Conservation (phyloP, 495 filamentous ascomycete species). For the Rhypophila decipiens region DNA sequence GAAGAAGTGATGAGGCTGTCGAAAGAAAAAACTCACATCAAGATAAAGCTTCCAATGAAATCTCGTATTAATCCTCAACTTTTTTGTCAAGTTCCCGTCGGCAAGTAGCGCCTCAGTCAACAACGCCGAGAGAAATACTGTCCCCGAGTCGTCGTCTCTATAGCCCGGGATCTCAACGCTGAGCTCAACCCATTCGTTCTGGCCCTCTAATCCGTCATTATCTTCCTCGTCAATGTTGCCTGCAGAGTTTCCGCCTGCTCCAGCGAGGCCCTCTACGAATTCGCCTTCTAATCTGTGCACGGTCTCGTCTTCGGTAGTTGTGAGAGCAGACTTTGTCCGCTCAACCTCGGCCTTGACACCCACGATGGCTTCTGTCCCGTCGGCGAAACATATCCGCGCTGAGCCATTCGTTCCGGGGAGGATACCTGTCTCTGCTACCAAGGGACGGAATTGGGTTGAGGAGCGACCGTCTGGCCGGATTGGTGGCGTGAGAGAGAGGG, state of each 20-base stretch:
- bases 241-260: not conserved
- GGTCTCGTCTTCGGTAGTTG: slow-evolving; percentile 20
- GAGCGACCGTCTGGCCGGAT: slow-evolving; percentile 84
- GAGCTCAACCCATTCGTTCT: slow-evolving; percentile 71
- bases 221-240: slow-evolving; percentile 8
- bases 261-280: not conserved
- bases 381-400: slow-evolving; percentile 87
- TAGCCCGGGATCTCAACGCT: slow-evolving; percentile 79
- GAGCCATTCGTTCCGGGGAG: slow-evolving; percentile 86
- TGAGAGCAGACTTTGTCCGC: slow-evolving; percentile 44
- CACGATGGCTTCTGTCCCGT: slow-evolving; percentile 91
- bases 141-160: slow-evolving; percentile 84
- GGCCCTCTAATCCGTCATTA: slow-evolving; percentile 26
- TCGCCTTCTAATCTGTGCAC: slow-evolving; percentile 16
- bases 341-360: slow-evolving; percentile 94
- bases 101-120: slow-evolving; percentile 83
- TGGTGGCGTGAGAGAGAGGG: slow-evolving; percentile 69
- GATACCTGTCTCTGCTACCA: slow-evolving; percentile 83
- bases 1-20: not conserved
- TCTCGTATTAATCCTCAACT: slow-evolving; percentile 74
- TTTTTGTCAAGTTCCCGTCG: slow-evolving; percentile 59
- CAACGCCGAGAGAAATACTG: slow-evolving; percentile 80
- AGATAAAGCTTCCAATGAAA: slow-evolving; percentile 97
- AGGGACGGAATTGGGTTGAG: slow-evolving; percentile 80
- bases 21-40: slow-evolving; percentile 58